Conservation (phyloP, 257 asterid genomes). For the Rubia yunnanensis region DNA sequence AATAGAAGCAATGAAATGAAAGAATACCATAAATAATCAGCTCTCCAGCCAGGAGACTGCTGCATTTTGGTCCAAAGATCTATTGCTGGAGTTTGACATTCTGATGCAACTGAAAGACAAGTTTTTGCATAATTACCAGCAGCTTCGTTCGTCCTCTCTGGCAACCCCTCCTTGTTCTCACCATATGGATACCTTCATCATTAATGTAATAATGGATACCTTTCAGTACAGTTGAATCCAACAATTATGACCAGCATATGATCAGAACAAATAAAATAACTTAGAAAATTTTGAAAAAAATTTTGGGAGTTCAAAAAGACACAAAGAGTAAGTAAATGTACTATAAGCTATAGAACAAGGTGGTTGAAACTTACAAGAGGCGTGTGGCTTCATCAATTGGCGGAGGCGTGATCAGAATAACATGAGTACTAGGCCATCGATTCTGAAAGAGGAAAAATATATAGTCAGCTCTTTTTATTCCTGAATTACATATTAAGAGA, state of each 20-base stretch:
- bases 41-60: constrained; percentile 53
- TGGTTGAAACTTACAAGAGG: constrained; percentile 35
- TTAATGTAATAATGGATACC: not conserved
- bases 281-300: not conserved
- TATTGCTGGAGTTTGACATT: constrained; percentile 42
- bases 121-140: constrained; percentile 66
- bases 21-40: constrained; percentile 45
- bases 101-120: constrained; percentile 59
- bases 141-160: constrained; percentile 83
- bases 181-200: constrained; percentile 31
- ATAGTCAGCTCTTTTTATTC: not conserved
- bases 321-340: too few species aligned
- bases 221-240: not conserved
- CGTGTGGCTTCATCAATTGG: constrained; percentile 71
- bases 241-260: not conserved
- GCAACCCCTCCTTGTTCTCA: constrained; percentile 35
- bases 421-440: constrained; percentile 58
- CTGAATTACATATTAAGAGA: too few species aligned
- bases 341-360: too few species aligned
- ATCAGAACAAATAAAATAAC: not conserved
- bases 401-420: constrained; percentile 81
- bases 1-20: not conserved
- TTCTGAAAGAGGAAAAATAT: constrained; percentile 29
- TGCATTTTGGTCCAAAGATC: constrained; percentile 89
- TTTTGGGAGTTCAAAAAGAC: too few species aligned